Conservation (phyloP, 768 basidiomycete species). For the Clitopilus passeckerianus region DNA sequence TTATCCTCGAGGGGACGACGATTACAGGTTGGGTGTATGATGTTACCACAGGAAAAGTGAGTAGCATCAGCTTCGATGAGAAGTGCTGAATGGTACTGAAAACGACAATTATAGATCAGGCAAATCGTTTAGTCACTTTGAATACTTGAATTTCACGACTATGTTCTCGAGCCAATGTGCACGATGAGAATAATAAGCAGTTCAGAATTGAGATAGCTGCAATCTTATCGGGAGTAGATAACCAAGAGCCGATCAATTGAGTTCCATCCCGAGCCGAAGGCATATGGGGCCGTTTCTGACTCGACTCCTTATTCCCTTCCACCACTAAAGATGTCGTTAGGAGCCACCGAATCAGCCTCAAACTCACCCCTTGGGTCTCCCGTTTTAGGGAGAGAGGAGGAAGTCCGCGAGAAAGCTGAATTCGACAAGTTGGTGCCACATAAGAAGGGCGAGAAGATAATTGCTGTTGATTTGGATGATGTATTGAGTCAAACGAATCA, state of each 20-base stretch:
- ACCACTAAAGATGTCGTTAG: conserved; percentile 1
- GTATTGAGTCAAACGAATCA: conserved; percentile 62
- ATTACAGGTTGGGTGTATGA: conserved; percentile 69
- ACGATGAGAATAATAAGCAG: neutral
- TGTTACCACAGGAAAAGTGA: conserved; percentile 52
- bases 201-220: neutral
- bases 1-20: conserved; percentile 46
- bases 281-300: neutral
- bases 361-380: neutral
- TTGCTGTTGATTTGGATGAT: conserved; percentile 67
- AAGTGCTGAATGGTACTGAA: no score
- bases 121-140: conserved; percentile 5
- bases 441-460: conserved; percentile 29
- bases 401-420: conserved; percentile 17
- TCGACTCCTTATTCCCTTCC: conserved; percentile 7
- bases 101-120: conserved; percentile 10
- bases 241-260: neutral
- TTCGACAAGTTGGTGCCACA: conserved; percentile 21
- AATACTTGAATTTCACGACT: neutral
- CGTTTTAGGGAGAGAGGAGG: neutral
- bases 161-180: no score
- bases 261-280: neutral
- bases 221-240: neutral
- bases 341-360: neutral
- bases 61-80: no score